Evolutionary conservation across 78 protist genomes (phyloP).

Genomic region (Planoprotostelium fungivorum): DNA sequence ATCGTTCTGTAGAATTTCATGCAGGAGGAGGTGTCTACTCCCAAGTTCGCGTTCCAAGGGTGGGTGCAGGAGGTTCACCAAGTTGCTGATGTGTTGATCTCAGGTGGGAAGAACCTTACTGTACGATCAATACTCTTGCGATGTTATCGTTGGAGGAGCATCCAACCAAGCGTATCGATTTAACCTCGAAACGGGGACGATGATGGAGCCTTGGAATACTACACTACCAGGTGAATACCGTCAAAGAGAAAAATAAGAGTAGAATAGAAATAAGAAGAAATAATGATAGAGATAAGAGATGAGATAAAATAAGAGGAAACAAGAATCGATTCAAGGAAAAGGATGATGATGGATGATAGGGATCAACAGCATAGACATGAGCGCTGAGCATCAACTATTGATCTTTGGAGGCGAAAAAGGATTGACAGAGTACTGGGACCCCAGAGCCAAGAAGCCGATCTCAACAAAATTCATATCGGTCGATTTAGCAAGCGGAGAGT

Average conservation of each 20-base stretch:
- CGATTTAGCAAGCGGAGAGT: conserved; percentile 4
- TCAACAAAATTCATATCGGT: conserved; percentile 24
- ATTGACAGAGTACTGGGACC: conserved; percentile 72
- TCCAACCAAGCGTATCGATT: conserved; percentile 66
- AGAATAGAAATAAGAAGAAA: too few relatives aligned
- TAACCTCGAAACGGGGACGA: conserved; percentile 86
- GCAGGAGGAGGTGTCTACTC: conserved; percentile 81
- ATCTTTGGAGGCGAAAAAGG: conserved; percentile 69
- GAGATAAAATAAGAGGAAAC: too few relatives aligned
- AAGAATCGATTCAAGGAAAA: neutral
- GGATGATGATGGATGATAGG: neutral
- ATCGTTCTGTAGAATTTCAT: conserved; percentile 90
- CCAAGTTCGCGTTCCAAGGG: conserved; percentile 75
- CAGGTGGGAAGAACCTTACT: conserved; percentile 79
- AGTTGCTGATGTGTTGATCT: neutral
- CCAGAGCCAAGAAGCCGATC: conserved; percentile 28
- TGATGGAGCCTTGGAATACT: conserved; percentile 67
- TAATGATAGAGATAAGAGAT: too few relatives aligned
- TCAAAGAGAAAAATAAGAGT: too few relatives aligned
- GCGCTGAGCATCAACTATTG: conserved; percentile 47
- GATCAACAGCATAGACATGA: conserved; percentile 50
- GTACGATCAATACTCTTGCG: conserved; percentile 75
- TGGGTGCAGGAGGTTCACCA: too few relatives aligned
- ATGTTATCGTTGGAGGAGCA: conserved; percentile 58
- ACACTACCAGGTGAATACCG: neutral